Conservation (phyloP, 2,329 filamentous ascomycete species). For the Ceratocystis destructans region DNA sequence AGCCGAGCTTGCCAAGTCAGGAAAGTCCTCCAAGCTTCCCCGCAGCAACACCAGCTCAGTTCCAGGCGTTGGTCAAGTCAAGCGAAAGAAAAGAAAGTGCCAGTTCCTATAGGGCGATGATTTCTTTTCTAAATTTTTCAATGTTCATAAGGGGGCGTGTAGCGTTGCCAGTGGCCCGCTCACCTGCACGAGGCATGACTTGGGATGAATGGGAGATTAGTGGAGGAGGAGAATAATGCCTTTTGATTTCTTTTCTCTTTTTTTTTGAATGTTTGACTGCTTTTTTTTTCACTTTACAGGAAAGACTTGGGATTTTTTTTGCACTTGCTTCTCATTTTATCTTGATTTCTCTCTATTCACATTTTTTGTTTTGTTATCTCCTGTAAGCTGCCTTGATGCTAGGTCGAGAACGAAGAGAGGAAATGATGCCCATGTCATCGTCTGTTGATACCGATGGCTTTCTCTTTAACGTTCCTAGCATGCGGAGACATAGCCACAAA, state of each 20-base stretch:
- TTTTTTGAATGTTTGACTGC: slow-evolving; percentile 21
- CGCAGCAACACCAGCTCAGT: slow-evolving; percentile 30
- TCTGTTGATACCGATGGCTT: not conserved
- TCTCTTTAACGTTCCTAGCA: not conserved
- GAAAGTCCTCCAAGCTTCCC: slow-evolving; percentile 26
- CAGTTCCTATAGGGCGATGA: slow-evolving; percentile 50
- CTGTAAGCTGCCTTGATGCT: slow-evolving; percentile 6
- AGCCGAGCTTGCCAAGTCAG: slow-evolving; percentile 30
- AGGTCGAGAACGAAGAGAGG: not conserved
- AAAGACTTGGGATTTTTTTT: slow-evolving; percentile 19
- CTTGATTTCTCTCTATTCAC: slow-evolving; percentile 19
- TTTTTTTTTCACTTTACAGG: slow-evolving; percentile 9
- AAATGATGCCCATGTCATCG: not conserved
- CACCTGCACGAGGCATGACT: slow-evolving; percentile 9
- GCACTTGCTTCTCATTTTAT: slow-evolving; percentile 24
- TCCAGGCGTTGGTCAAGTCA: slow-evolving; percentile 31
- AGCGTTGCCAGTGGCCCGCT: not conserved
- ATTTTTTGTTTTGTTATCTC: slow-evolving; percentile 16
- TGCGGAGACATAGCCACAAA: not conserved
- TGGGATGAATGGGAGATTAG: not conserved
- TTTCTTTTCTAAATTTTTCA: slow-evolving; percentile 5
- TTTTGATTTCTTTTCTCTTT: slow-evolving; percentile 22
- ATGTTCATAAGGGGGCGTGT: slow-evolving; percentile 4
- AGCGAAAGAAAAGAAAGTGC: slow-evolving; percentile 77
- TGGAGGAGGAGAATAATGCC: slow-evolving; percentile 6